Percentiles rank a stretch among this genome's conserved stretches.
phyloP scores from a whole-genome alignment of 257 asterid species.

The Coffea eugenioides region DNA sequence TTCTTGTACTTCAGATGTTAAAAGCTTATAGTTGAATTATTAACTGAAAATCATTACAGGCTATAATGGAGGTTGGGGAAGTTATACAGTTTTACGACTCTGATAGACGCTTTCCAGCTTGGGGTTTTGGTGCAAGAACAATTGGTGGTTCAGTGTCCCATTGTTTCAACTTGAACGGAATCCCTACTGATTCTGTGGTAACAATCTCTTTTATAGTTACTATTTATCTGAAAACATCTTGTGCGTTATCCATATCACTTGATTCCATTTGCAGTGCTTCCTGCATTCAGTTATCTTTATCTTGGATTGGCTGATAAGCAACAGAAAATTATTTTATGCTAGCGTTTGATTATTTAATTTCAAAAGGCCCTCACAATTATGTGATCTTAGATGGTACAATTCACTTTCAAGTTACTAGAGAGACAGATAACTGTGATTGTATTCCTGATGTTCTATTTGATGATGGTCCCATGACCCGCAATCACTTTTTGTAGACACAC shows the following conservation, averaged over 20 bases:
- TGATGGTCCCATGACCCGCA: background rate
- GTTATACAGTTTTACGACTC: conserved; percentile 84
- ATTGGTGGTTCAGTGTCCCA: conserved; percentile 53
- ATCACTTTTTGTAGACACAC: background rate
- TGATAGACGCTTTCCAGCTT: conserved; percentile 75
- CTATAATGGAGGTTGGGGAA: conserved; percentile 78
- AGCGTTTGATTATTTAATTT: conserved; percentile 4
- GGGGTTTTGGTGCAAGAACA: conserved; percentile 77
- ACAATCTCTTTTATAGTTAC: background rate
- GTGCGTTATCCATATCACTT: background rate
- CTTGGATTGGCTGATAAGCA: background rate
- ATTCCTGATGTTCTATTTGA: background rate
- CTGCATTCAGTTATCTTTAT: background rate
- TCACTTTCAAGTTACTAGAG: background rate
- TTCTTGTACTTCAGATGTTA: background rate
- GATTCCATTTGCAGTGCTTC: background rate
- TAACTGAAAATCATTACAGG: conserved; percentile 38
- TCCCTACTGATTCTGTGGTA: conserved; percentile 54
- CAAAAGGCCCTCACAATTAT: background rate
- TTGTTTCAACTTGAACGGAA: conserved; percentile 75
- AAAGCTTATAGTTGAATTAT: background rate
- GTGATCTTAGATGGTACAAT: background rate
- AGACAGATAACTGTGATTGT: background rate
- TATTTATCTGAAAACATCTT: background rate
- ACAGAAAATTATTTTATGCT: background rate